phyloP scores from a whole-genome alignment of 352 stramenopile genomes.

The Phytophthora megakarya region DNA sequence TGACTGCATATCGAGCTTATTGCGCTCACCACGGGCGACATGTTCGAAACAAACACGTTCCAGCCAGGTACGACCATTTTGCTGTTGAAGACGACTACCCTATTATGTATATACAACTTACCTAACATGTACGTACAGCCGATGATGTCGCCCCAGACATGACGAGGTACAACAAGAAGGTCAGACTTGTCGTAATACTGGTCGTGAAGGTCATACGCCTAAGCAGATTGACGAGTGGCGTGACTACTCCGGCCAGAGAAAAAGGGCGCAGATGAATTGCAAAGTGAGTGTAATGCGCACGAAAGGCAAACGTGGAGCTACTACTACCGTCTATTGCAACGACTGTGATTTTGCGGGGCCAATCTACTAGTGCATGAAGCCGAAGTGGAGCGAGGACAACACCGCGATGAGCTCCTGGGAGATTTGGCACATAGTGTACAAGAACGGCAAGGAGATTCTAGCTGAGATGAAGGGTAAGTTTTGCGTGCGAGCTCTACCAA shows the following conservation, averaged over 20 bases:
- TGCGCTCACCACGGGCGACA: background rate
- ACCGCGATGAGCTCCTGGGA: background rate
- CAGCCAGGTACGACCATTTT: background rate
- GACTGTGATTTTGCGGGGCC: background rate
- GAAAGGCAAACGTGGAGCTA: conserved; percentile 2
- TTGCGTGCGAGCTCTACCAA: background rate
- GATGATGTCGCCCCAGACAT: no score
- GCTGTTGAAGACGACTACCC: conserved; percentile 14
- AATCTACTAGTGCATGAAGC: background rate
- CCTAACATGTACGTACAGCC: background rate
- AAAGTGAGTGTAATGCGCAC: background rate
- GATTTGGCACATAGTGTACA: conserved; percentile 6
- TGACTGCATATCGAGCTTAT: conserved; percentile 5
- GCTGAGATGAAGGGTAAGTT: background rate
- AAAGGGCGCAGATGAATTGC: conserved; percentile 8
- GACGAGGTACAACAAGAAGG: no score
- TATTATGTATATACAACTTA: background rate
- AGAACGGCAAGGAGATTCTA: background rate
- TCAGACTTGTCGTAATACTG: background rate
- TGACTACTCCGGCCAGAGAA: conserved; percentile 4
- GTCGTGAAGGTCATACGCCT: background rate
- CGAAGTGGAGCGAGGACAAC: background rate
- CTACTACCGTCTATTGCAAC: conserved; percentile 8
- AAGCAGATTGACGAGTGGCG: conserved; percentile 2
- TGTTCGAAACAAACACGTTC: conserved; percentile 7